phyloP scores from a whole-genome alignment of 2,329 filamentous ascomycete genomes.

The Colletotrichum tropicale region DNA sequence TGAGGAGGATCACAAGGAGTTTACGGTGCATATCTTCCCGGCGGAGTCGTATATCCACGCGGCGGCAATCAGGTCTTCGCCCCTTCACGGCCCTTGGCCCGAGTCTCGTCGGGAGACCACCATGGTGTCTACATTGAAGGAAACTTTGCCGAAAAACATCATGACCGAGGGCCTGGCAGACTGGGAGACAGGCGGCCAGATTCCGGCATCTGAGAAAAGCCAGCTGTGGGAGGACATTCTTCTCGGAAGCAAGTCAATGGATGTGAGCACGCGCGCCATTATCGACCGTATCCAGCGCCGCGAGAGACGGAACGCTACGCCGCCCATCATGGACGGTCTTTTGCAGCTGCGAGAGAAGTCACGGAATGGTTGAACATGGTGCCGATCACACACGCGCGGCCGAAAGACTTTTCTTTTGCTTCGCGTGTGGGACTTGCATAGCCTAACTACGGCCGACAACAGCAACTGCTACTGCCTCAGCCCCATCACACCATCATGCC shows the following conservation, averaged over 20 bases:
- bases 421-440: neutral
- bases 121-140: conserved; percentile 38
- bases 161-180: conserved; percentile 44
- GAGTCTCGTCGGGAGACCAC: conserved; percentile 29
- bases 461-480: neutral
- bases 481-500: neutral
- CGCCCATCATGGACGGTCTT: conserved; percentile 15
- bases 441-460: neutral
- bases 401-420: neutral
- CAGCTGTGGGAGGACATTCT: conserved; percentile 26
- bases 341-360: conserved; percentile 4
- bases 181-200: conserved; percentile 40
- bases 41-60: conserved; percentile 44
- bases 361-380: neutral
- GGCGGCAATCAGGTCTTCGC: conserved; percentile 35
- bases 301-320: neutral
- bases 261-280: conserved; percentile 4
- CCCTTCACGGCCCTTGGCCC: conserved; percentile 48
- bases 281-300: conserved; percentile 1
- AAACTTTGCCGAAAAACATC: conserved; percentile 42
- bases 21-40: conserved; percentile 46
- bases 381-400: neutral
- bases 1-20: conserved; percentile 34
- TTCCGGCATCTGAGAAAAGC: conserved; percentile 20
- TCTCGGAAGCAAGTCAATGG: conserved; percentile 14